Evolutionary conservation across 2,329 filamentous ascomycete species (phyloP).

Genomic region (Trichophyton schoenleinii): DNA sequence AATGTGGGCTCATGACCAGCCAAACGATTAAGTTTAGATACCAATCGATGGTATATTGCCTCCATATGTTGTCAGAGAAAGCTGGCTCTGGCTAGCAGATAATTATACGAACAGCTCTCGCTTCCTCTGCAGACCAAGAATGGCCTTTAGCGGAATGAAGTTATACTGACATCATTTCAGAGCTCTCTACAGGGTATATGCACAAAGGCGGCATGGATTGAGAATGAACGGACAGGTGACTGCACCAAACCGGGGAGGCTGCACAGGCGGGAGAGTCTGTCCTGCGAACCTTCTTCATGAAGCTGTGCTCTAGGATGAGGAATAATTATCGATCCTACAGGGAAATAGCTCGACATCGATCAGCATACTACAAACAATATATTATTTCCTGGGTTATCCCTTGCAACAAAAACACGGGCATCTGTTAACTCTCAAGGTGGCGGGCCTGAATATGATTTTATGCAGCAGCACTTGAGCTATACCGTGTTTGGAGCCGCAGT

Average conservation of each 20-base stretch:
- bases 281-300: not conserved
- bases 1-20: not conserved
- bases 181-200: not conserved
- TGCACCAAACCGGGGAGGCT: not conserved
- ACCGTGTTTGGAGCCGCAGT: constrained; percentile 2
- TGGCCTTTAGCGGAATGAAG: not conserved
- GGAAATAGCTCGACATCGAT: not conserved
- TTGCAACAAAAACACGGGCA: not conserved
- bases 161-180: not conserved
- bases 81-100: not conserved
- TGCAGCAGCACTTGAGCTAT: not conserved
- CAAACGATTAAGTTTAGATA: not conserved
- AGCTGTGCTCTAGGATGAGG: not conserved
- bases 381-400: not conserved
- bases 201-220: not conserved
- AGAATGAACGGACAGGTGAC: not conserved
- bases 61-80: not conserved
- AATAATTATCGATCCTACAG: not conserved
- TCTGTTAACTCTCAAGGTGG: not conserved
- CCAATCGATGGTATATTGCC: not conserved
- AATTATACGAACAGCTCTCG: not conserved
- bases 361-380: not conserved
- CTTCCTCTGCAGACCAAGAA: not conserved
- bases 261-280: not conserved
- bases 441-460: not conserved